Conservation (phyloP, 2,329 filamentous ascomycete species). For the Diaporthe eres region DNA sequence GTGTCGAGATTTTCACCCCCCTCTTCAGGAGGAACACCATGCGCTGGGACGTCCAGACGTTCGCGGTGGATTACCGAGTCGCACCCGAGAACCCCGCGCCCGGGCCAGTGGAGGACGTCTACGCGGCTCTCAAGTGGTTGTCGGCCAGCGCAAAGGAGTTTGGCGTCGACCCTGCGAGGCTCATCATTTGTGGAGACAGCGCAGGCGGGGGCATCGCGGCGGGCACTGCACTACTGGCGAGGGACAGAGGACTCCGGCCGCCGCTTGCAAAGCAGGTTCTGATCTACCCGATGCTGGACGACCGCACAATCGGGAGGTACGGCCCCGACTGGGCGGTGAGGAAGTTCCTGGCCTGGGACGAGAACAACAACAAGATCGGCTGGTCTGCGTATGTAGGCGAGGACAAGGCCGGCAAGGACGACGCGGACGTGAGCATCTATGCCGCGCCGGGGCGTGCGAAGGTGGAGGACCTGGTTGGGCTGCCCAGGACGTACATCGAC, state of each 20-base stretch:
- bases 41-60: slow-evolving; percentile 20
- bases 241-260: slow-evolving; percentile 43
- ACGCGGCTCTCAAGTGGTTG: slow-evolving; percentile 41
- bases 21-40: neutral
- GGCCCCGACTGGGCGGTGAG: too few relatives aligned
- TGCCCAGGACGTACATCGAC: too few relatives aligned
- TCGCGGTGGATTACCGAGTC: slow-evolving; percentile 61
- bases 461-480: too few relatives aligned
- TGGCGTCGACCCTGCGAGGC: slow-evolving; percentile 9
- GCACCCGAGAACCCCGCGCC: slow-evolving; percentile 62
- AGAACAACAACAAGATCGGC: too few relatives aligned
- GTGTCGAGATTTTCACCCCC: slow-evolving; percentile 31
- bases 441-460: too few relatives aligned
- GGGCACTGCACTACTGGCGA: slow-evolving; percentile 54
- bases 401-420: too few relatives aligned
- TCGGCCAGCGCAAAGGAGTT: slow-evolving; percentile 41
- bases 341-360: too few relatives aligned
- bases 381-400: too few relatives aligned
- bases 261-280: slow-evolving; percentile 48
- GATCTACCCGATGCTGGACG: slow-evolving; percentile 41
- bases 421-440: too few relatives aligned
- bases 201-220: slow-evolving; percentile 34
- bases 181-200: slow-evolving; percentile 30
- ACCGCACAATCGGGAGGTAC: too few relatives aligned
- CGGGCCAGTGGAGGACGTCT: slow-evolving; percentile 53